Base-by-base conservation (phyloP, 345 rosid genomes). In the Eucalyptus erythrocorys region DNA sequence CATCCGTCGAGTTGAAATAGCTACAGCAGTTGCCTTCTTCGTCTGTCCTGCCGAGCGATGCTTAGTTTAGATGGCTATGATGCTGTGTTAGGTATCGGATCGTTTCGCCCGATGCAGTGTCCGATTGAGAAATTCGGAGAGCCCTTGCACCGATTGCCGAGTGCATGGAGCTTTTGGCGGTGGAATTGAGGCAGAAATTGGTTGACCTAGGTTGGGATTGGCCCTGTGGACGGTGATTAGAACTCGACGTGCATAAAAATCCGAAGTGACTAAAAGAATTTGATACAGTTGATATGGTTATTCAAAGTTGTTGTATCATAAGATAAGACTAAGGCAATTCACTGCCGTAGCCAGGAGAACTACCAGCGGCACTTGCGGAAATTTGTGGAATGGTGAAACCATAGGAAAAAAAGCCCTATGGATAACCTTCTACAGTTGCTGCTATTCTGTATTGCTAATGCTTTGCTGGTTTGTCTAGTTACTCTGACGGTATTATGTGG, bases 261-360 rank as follows among this genome's bases (percentile, higher is more conserved):
- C 14, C 13, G 34, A 61, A 61, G 68, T 27, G 4, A 12, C 4
- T 0, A 12, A 12, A 27, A 27, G 68, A 27, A 27, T 0, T 34
- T 27, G 1, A 11, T 6, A 13, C 16, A 13, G 68, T 27, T 12
- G 32, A 0, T 1, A 1, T 3, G 16, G 34, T 5, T 16, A 61
- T 27, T 13, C n/a, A 57, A 26, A 57, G 3, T 57, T n/a, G 5
- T 10, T 57, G 26, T 10, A 26, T 57, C 64, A 3, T 57, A 57
- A 57, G 64, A 3, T 57, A 57, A 57, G 64, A 0, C 64, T 10
- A 24, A 26, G 64, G n/a, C 64, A 57, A 10, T 27, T 61, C 68
- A 0, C 4, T 27, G n/a, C 0, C 10, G 1, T 26, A 26, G 4
- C 3, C 15, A 11, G n/a, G n/a, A 59, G 3, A 59, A 11, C 15